Conservation (phyloP, 805 yeast genomes). For the Candida xyloterini region DNA sequence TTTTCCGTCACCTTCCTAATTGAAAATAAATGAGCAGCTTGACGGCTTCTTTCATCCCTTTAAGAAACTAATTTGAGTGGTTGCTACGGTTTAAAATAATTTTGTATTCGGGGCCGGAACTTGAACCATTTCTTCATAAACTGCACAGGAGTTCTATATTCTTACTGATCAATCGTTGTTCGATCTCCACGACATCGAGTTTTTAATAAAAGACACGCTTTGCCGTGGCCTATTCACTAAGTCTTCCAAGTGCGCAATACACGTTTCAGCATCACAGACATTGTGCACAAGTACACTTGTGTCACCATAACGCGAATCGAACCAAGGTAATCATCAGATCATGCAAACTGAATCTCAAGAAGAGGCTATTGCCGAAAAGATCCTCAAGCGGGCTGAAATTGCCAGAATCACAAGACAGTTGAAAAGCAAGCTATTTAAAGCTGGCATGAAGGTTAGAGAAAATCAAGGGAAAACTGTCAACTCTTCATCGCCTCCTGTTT, state of each 20-base stretch:
- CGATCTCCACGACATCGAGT: neutral
- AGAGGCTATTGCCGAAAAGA: conserved; percentile 42
- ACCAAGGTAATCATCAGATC: conserved; percentile 7
- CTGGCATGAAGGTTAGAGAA: conserved; percentile 38
- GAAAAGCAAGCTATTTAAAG: conserved; percentile 40
- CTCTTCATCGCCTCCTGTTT: conserved; percentile 17
- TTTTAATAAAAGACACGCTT: neutral
- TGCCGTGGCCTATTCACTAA: neutral
- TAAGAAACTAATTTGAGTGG: conserved; percentile 4
- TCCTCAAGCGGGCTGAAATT: conserved; percentile 43
- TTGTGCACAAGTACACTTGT: no score
- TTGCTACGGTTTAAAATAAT: conserved; percentile 1
- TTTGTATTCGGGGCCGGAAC: neutral
- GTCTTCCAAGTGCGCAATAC: neutral
- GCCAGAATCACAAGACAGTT: conserved; percentile 45
- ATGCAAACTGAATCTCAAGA: conserved; percentile 25
- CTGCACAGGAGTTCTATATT: neutral
- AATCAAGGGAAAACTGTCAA: conserved; percentile 21
- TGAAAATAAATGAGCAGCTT: conserved; percentile 12
- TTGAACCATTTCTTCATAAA: neutral
- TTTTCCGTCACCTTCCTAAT: conserved; percentile 13
- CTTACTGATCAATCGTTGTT: neutral
- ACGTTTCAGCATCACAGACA: neutral
- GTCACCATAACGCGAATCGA: no score
- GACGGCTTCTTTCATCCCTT: conserved; percentile 16